A percentile compares a stretch with the other conserved stretches of the same genome.
Evolutionary conservation across 129 eudicot species (phyloP).

Genomic region (Helianthus annuus): HanXRQr2.0-SUNRISE NC_035438.2:31318801-31319300

Average conservation of each 20-base stretch:
- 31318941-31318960: background rate
- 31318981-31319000: background rate
- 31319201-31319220: slow-evolving; percentile 9
- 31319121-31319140: background rate
- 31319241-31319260: slow-evolving; percentile 25
- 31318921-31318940: background rate
- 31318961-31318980: background rate
- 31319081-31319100: background rate
- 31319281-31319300: slow-evolving; percentile 39
- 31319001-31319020: background rate
- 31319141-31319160: too few relatives aligned
- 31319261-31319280: slow-evolving; percentile 42
- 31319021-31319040: background rate
- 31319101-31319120: background rate
- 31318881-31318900: background rate
- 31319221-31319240: background rate
- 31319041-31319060: background rate
- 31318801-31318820: background rate
- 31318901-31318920: background rate
- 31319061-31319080: too few relatives aligned
- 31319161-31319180: background rate
- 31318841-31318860: background rate
- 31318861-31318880: background rate
- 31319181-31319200: background rate
- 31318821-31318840: background rate